phyloP scores from a whole-genome alignment of 805 yeast species.

The Sugiyamaella qingdaonensis region DNA sequence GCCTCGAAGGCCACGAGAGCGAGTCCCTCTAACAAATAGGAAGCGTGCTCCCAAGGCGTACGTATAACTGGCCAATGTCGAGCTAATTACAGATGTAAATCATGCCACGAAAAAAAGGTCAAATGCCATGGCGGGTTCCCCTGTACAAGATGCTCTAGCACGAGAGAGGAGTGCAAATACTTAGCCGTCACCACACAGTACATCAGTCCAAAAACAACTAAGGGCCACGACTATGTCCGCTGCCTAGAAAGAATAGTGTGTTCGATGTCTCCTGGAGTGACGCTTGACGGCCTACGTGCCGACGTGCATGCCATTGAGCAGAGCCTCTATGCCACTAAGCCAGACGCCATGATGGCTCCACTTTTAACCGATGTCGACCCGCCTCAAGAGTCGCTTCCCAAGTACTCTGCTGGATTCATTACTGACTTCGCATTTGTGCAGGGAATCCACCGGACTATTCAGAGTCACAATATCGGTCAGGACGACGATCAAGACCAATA shows the following conservation, averaged over 20 bases:
- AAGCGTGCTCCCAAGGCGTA: constrained; percentile 1
- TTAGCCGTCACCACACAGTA: neutral
- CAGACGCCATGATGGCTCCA: neutral
- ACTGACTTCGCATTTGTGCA: neutral
- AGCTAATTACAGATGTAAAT: neutral
- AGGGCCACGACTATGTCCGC: neutral
- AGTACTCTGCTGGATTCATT: neutral
- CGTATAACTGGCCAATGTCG: neutral
- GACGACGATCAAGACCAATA: neutral
- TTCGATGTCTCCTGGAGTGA: constrained; percentile 1
- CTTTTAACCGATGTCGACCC: neutral
- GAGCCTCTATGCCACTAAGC: neutral
- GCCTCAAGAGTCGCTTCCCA: neutral
- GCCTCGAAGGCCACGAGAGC: neutral
- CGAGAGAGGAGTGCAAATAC: neutral
- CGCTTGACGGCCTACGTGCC: neutral
- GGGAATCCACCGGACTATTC: constrained; percentile 1
- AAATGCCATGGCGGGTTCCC: constrained; percentile 6
- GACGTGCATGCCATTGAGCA: neutral
- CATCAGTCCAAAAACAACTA: neutral
- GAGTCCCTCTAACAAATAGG: neutral
- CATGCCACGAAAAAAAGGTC: constrained; percentile 3
- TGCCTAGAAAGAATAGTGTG: constrained; percentile 1
- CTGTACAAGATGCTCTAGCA: neutral
- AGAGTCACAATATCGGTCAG: neutral